Evolutionary conservation across 306 rosid genomes (phyloP).

Genomic region (Begonia masoniana): DNA sequence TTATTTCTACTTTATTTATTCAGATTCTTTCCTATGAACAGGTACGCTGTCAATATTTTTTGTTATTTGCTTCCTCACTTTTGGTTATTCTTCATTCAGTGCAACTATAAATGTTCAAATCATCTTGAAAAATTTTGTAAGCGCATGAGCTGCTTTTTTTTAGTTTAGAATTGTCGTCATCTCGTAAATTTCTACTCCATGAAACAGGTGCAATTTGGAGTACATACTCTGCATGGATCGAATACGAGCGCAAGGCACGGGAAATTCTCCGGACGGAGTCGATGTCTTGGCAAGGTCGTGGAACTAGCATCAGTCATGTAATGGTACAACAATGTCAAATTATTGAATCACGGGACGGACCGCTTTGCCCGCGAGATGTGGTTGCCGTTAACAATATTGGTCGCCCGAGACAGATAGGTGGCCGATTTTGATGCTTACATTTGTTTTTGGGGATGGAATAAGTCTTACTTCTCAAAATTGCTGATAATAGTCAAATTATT

Average conservation of each 20-base stretch:
- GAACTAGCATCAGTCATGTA: slow-evolving; percentile 63
- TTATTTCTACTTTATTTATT: slow-evolving; percentile 5
- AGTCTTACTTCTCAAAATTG: too few relatives aligned
- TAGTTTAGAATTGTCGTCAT: too few relatives aligned
- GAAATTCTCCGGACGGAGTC: slow-evolving; percentile 70
- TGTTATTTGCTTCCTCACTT: too few relatives aligned
- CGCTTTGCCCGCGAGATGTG: slow-evolving; percentile 77
- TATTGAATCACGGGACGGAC: slow-evolving; percentile 94
- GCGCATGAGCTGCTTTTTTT: too few relatives aligned
- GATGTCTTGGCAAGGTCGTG: slow-evolving; percentile 71
- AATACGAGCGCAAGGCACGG: slow-evolving; percentile 64
- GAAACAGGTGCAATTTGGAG: slow-evolving; percentile 58
- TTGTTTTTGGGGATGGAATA: too few relatives aligned
- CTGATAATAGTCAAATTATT: slow-evolving; percentile 16
- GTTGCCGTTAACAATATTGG: slow-evolving; percentile 85
- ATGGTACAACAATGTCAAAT: slow-evolving; percentile 75
- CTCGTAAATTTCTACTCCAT: neutral
- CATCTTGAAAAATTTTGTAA: neutral
- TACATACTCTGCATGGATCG: slow-evolving; percentile 95
- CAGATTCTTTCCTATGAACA: slow-evolving; percentile 14
- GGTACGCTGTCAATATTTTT: slow-evolving; percentile 26
- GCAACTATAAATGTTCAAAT: too few relatives aligned
- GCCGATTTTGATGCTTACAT: too few relatives aligned
- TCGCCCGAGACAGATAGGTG: slow-evolving; percentile 12
- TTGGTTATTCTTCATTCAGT: too few relatives aligned